Evolutionary conservation across 768 basidiomycete species (phyloP).

Genomic region (Agrocybe chaxingu): DNA sequence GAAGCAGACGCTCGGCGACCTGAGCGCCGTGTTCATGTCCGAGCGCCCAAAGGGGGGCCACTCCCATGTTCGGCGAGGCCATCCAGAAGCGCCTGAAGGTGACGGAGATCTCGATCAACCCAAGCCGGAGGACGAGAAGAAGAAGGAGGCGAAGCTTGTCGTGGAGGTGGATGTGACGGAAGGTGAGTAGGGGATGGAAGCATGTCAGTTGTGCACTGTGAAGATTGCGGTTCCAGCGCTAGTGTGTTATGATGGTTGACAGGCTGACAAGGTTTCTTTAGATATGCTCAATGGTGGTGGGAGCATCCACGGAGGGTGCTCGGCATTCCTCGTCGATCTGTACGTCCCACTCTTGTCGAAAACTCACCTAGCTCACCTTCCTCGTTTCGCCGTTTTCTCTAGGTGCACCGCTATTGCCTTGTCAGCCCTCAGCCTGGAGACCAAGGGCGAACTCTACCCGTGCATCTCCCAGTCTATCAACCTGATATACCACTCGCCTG

Average conservation of each 20-base stretch:
- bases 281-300: slow-evolving; percentile 50
- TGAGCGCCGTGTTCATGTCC: slow-evolving; percentile 12
- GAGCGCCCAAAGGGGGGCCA: neutral
- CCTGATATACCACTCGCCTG: slow-evolving; percentile 55
- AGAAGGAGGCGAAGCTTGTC: slow-evolving; percentile 38
- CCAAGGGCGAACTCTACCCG: slow-evolving; percentile 14
- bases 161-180: slow-evolving; percentile 35
- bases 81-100: slow-evolving; percentile 24
- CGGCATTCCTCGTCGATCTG: slow-evolving; percentile 51
- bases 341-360: slow-evolving; percentile 18
- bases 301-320: slow-evolving; percentile 51
- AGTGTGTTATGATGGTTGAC: too few relatives aligned
- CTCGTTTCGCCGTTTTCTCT: neutral
- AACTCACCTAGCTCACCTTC: neutral
- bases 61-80: slow-evolving; percentile 15
- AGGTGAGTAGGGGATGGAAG: slow-evolving; percentile 21
- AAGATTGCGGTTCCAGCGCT: too few relatives aligned
- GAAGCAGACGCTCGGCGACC: slow-evolving; percentile 20
- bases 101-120: slow-evolving; percentile 34
- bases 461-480: slow-evolving; percentile 52
- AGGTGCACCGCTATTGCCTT: slow-evolving; percentile 51
- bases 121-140: slow-evolving; percentile 39
- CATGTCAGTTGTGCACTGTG: too few relatives aligned
- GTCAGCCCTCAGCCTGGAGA: slow-evolving; percentile 27
- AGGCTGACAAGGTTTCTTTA: slow-evolving; percentile 10